Base-by-base conservation (phyloP, 2,329 filamentous ascomycete genomes). In the Annulohypoxylon truncatum region DNA sequence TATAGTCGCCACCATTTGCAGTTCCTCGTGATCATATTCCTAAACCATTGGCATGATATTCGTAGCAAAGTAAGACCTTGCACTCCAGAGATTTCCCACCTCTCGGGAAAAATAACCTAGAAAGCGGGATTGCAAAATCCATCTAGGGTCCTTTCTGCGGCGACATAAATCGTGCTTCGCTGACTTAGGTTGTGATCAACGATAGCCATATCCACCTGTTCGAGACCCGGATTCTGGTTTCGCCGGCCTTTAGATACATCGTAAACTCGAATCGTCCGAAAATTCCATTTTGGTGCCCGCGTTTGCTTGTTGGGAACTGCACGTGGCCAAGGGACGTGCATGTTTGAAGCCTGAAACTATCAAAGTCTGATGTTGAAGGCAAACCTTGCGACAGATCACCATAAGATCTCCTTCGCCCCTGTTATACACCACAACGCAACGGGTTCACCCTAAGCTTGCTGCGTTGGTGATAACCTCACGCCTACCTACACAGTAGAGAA, bases 321-420 rank as follows among this genome's bases (percentile, higher is more conserved):
- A 69, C 63, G 66, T 66, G 66, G 66, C 31, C 4, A 42, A 64
- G 60, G 64, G 58, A 55, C 48, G 50, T 68, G 50, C 57, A 38
- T 63, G 68, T 68, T 64, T 66, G 66, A 66, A 62, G 61, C 50
- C 54, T 70, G 68, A 70, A 68, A 70, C 68, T 55, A 31, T 42
- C 53, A 51, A 46, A 47, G 68, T 67, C 59, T 69, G 63, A 69
- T 64, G 48, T 58, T 54, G 29, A 61, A 54, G 55, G 51, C 31
- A 38, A 51, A 68, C 66, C 66, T 61, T 66, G 58, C 54, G 66
- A 66, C 28, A 38, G 66, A 70, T 70, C 60, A 67, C 29, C 48
- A 59, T 64, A 59, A 62, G 64, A 69, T 69, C 57, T 54, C 24
- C 60, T n/a, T 47, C n/a, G 33, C 15, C 54, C 62, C 48, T 57